These are phyloP conservation scores for Psilocybe azurescens DNA, from an alignment of 768 basidiomycete genomes.

Conservation along the genomic window DNA sequence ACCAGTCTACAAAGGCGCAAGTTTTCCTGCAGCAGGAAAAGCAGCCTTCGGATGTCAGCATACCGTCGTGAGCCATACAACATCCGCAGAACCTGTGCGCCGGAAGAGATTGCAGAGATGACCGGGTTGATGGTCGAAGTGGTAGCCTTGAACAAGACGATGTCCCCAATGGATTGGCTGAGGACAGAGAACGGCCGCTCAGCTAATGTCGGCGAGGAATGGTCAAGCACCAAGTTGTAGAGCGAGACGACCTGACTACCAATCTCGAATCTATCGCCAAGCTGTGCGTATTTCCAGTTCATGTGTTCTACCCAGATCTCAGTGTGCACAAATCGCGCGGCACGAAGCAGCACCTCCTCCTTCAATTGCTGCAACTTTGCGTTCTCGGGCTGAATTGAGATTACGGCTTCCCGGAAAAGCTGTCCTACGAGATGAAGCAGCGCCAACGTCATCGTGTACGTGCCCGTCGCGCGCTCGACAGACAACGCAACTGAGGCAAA, in stretches of 20 bases:
- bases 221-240: constrained; percentile 69
- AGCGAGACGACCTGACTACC: constrained; percentile 68
- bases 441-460: constrained; percentile 83
- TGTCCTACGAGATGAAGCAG: constrained; percentile 78
- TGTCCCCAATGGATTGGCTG: constrained; percentile 69
- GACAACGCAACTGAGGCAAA: constrained; percentile 72
- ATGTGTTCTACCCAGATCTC: constrained; percentile 90
- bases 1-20: constrained; percentile 66
- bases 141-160: constrained; percentile 75
- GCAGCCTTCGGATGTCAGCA: constrained; percentile 71
- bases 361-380: constrained; percentile 73
- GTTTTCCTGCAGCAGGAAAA: constrained; percentile 71
- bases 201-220: constrained; percentile 58
- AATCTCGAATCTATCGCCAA: constrained; percentile 87
- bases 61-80: constrained; percentile 68
- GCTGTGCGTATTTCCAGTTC: constrained; percentile 84
- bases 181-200: constrained; percentile 65
- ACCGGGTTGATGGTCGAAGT: constrained; percentile 84
- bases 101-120: constrained; percentile 69
- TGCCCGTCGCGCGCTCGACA: constrained; percentile 70
- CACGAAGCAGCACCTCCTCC: constrained; percentile 83
- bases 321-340: constrained; percentile 77
- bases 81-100: constrained; percentile 59
- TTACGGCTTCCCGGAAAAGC: constrained; percentile 74
- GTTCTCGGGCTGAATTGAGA: constrained; percentile 61